Conservation (phyloP, 192 early-diverging fungal species). For the Dissophora globulifera region DNA sequence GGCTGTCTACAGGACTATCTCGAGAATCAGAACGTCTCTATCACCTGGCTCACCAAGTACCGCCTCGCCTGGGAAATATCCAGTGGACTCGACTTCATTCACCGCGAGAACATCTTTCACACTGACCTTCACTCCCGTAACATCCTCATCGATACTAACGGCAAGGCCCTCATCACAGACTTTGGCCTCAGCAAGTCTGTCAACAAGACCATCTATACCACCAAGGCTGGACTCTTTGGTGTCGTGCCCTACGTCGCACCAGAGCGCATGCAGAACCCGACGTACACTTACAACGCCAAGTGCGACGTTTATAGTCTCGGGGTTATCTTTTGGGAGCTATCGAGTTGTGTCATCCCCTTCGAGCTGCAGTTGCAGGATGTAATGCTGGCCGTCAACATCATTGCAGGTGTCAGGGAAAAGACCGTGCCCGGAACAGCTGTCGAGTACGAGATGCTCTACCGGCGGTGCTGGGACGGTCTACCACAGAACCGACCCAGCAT, state of each 20-base stretch:
- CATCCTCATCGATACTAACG: conserved; percentile 55
- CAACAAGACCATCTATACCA: conserved; percentile 48
- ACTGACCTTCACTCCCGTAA: conserved; percentile 51
- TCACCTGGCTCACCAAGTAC: conserved; percentile 54
- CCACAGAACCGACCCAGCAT: conserved; percentile 52
- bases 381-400: conserved; percentile 54
- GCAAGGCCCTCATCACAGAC: conserved; percentile 56
- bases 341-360: conserved; percentile 51
- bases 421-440: conserved; percentile 50
- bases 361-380: conserved; percentile 53
- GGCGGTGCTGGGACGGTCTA: conserved; percentile 48
- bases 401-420: conserved; percentile 54
- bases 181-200: conserved; percentile 54
- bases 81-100: conserved; percentile 54
- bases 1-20: conserved; percentile 56
- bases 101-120: conserved; percentile 56
- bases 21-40: conserved; percentile 41
- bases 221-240: conserved; percentile 53
- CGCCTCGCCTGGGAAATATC: conserved; percentile 53
- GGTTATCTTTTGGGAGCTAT: conserved; percentile 58
- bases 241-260: conserved; percentile 56
- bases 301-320: conserved; percentile 58
- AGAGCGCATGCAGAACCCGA: conserved; percentile 55
- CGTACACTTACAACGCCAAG: conserved; percentile 53
- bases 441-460: conserved; percentile 56